Percentiles rank a stretch among this genome's conserved stretches.
phyloP scores from a whole-genome alignment of 495 filamentous ascomycete species.

The Neurospora tetrasperma region DNA sequence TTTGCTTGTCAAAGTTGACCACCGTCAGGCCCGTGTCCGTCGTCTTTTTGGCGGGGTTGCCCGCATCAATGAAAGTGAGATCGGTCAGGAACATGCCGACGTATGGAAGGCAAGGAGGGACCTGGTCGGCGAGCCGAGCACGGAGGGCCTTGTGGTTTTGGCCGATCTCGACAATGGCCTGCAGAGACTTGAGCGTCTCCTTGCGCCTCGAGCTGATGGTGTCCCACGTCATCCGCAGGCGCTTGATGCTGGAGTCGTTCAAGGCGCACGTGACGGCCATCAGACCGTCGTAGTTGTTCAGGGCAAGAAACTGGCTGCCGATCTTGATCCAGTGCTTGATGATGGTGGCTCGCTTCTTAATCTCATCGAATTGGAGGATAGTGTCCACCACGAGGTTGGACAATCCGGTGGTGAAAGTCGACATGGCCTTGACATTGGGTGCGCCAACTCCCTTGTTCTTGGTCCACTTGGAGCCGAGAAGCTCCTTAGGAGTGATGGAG shows the following conservation, averaged over 20 bases:
- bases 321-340: slow-evolving; percentile 99
- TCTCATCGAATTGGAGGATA: slow-evolving; percentile 75
- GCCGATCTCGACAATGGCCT: slow-evolving; percentile 73
- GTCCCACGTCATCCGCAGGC: slow-evolving; percentile 93
- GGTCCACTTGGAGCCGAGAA: slow-evolving; percentile 90
- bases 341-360: slow-evolving; percentile 77
- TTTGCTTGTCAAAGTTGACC: slow-evolving; percentile 98
- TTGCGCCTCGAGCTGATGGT: slow-evolving; percentile 78
- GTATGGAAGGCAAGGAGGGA: slow-evolving; percentile 90
- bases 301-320: slow-evolving; percentile 69
- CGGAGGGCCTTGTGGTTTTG: slow-evolving; percentile 91
- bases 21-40: slow-evolving; percentile 49
- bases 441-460: slow-evolving; percentile 70
- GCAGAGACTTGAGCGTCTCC: slow-evolving; percentile 62
- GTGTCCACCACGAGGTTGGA: slow-evolving; percentile 93
- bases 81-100: slow-evolving; percentile 94
- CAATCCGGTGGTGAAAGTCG: slow-evolving; percentile 79
- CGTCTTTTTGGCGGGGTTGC: slow-evolving; percentile 67
- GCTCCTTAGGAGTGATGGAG: slow-evolving; percentile 83
- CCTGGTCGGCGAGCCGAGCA: slow-evolving; percentile 72
- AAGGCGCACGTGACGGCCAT: slow-evolving; percentile 95
- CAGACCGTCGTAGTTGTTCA: slow-evolving; percentile 93
- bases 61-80: slow-evolving; percentile 79
- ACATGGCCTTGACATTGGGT: slow-evolving; percentile 93
- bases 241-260: slow-evolving; percentile 80